phyloP scores from a whole-genome alignment of 805 yeast genomes.

The Saccharomycopsis sp. region DNA sequence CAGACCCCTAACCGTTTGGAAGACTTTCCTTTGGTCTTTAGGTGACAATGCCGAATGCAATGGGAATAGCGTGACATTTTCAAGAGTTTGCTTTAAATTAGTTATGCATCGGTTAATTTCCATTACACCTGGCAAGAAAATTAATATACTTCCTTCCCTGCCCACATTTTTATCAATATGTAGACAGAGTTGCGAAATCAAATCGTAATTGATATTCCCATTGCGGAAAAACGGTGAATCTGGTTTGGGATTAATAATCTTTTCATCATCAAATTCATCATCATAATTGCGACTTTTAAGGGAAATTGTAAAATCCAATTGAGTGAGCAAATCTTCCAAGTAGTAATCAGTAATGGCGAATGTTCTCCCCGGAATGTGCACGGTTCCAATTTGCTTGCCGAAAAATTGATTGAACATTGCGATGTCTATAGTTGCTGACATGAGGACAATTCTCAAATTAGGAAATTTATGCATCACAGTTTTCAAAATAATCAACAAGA shows the following conservation, averaged over 20 bases:
- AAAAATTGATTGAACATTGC: slow-evolving; percentile 64
- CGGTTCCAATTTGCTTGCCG: slow-evolving; percentile 43
- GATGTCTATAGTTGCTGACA: slow-evolving; percentile 91
- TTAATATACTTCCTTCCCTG: slow-evolving; percentile 64
- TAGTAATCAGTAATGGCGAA: slow-evolving; percentile 80
- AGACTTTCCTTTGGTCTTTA: slow-evolving; percentile 73
- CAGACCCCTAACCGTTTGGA: slow-evolving; percentile 40
- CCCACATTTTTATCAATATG: slow-evolving; percentile 45
- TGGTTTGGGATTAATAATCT: slow-evolving; percentile 47
- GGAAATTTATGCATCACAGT: slow-evolving; percentile 44
- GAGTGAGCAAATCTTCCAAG: slow-evolving; percentile 57
- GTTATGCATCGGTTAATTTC: slow-evolving; percentile 68
- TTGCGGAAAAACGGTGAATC: slow-evolving; percentile 57
- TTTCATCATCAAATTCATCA: slow-evolving; percentile 26
- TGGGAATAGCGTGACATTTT: slow-evolving; percentile 44
- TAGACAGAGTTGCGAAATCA: slow-evolving; percentile 51
- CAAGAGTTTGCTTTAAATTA: slow-evolving; percentile 12
- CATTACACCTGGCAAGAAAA: slow-evolving; percentile 86
- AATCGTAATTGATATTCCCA: slow-evolving; percentile 69
- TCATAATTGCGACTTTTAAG: slow-evolving; percentile 18
- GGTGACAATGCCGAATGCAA: slow-evolving; percentile 85
- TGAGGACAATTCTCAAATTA: slow-evolving; percentile 62
- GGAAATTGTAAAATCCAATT: slow-evolving; percentile 48
- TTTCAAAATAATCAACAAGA: slow-evolving; percentile 70
- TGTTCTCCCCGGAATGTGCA: slow-evolving; percentile 89